Base-by-base conservation (phyloP, 441 rosid genomes). In the Pelargonium australe region DNA sequence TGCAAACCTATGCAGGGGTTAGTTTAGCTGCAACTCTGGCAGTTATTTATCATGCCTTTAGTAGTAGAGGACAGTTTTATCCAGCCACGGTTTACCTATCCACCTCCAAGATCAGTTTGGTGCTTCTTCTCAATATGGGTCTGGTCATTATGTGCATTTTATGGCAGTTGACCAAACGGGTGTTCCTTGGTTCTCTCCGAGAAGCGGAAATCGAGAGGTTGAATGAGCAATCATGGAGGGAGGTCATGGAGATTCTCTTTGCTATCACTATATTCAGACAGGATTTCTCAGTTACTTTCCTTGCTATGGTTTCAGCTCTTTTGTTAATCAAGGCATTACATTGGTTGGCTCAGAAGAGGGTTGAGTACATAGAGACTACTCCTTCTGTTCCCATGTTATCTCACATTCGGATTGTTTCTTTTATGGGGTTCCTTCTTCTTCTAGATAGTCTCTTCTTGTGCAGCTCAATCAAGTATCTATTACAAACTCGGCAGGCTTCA, bases 301-400 rank as follows among this genome's bases (percentile, higher is more conserved):
- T 94, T 69, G 86, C 95, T 8, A 84, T 91, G 94, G 97, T 94
- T 44, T 87, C 93, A 0, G 84, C 88, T 23, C 77, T 94, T 64
- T 19, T 91, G 66, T 76, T 94, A 57, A 84, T 91, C 77, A 94
- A 94, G 83, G 88, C 97, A 60, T 75, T 91, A 63, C 99, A 94
- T 73, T 93, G 98, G 98, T 75, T 93, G 77, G 96, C 97, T 58
- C 98, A 94, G 79, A 91, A 89, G 82, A 85, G 98, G 81, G 93
- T 91, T 6, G 98, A 91, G 78, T 94, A 88, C 75, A 94, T 94
- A 67, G 97, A 94, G 82, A 94, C 99, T 0, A 91, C 97, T 19
- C 99, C 99, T 17, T 71, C 95, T 62, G 99, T 91, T 25, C 80
- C 95, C 25, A 76, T 73, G 82, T 34, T 87, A 45, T 85, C 99